Percentiles rank a stretch among this genome's conserved stretches.
Evolutionary conservation across 1,284 basidiomycete species (phyloP).

Genomic region (Moesziomyces aphidis): DNA sequence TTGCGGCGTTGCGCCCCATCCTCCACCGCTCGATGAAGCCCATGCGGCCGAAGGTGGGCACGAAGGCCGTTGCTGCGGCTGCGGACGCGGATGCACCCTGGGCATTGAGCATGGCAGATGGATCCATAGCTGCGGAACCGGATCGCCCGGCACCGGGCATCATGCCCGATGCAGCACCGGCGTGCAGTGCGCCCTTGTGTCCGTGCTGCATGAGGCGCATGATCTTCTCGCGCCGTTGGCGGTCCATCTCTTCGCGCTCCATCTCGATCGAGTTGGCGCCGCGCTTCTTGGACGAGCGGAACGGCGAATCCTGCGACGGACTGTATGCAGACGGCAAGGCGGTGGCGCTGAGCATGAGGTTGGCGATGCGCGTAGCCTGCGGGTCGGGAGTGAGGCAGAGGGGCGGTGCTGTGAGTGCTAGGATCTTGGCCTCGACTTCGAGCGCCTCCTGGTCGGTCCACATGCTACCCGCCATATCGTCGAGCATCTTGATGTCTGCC

Average conservation of each 20-base stretch:
- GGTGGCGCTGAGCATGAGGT: constrained; percentile 61
- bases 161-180: background rate
- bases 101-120: background rate
- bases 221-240: constrained; percentile 56
- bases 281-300: constrained; percentile 41
- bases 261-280: constrained; percentile 58
- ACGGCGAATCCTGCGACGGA: constrained; percentile 40
- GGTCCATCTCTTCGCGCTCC: constrained; percentile 52
- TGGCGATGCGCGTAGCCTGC: constrained; percentile 62
- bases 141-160: background rate
- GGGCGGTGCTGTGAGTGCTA: constrained; percentile 60
- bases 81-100: constrained; percentile 7
- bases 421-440: constrained; percentile 59
- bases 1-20: constrained; percentile 49
- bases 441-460: constrained; percentile 65
- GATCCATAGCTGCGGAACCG: background rate
- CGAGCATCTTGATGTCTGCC: constrained; percentile 61
- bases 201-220: constrained; percentile 64
- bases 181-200: constrained; percentile 16
- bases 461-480: constrained; percentile 51
- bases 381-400: constrained; percentile 63
- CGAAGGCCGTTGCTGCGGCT: constrained; percentile 32
- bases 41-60: constrained; percentile 58
- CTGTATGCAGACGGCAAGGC: constrained; percentile 50
- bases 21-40: constrained; percentile 60